Evolutionary conservation across 176 grass and related monocot species (phyloP), one percentile per base, ranked within the genome.

Genomic region (Rhynchospora tenuis): DNA sequence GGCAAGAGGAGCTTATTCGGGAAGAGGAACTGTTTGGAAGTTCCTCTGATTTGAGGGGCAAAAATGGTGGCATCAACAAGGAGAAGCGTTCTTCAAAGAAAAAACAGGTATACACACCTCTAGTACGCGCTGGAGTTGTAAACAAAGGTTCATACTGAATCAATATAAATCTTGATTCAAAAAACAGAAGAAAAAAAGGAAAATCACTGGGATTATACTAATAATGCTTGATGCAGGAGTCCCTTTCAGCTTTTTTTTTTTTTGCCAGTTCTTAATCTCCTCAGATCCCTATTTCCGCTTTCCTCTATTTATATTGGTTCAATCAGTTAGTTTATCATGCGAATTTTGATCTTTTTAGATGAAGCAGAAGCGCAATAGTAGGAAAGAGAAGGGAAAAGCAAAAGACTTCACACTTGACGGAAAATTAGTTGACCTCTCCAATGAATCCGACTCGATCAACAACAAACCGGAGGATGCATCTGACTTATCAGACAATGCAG

Each of bases 1-100:
- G 91, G 69, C 96, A 99, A 86, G 96, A 99, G 80, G 93, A 99
- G 81, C 92, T 99, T n/a, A 99, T 99, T 88, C 93, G 93, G 64
- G 96, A 99, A 85, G 96, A 98, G 78, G 96, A 99, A 92, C 91
- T 91, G 77, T 89, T 90, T 83, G 89, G 89, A 31, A 90, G 94
- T 87, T 87, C 71, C 47, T 75, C 86, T 69, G 89, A 95, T 78
- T 86, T 95, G 45, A 93, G 88, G 84, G 87, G 79, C 70, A 99
- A 99, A 83, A 87, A 88, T 79, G 84, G 61, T 69, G 85, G 85
- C 64, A 81, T 79, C 84, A 93, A 95, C 85, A 95, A 93, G 84
- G 93, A 99, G 81, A 95, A 91, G 26, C 91, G 93, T 71, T 82
- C 79, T 65, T 82, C 93, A 85, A 95, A 91, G 86, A 99, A 95